Evolutionary conservation across 1,284 basidiomycete species (phyloP).

Genomic region (Sanghuangporus sanghuang): DNA sequence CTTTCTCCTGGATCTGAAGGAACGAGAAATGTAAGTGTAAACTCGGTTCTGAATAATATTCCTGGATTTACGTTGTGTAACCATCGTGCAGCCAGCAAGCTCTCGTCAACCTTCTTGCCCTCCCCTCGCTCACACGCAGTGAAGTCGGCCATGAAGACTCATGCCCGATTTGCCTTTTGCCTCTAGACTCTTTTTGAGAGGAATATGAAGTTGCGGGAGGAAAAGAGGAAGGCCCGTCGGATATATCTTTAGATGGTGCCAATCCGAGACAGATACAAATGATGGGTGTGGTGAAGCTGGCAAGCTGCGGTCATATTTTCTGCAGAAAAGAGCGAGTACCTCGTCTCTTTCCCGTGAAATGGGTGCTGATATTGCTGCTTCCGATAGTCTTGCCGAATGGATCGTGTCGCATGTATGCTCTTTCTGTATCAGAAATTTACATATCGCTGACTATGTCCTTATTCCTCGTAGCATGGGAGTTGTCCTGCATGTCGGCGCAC

Average conservation of each 20-base stretch:
- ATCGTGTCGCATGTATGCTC: slow-evolving; percentile 46
- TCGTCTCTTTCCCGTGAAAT: slow-evolving; percentile 5
- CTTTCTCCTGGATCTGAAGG: slow-evolving; percentile 1
- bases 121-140: slow-evolving; percentile 3
- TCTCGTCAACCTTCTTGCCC: neutral
- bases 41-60: neutral
- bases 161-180: slow-evolving; percentile 59
- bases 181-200: slow-evolving; percentile 43
- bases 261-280: slow-evolving; percentile 6
- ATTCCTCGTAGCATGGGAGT: slow-evolving; percentile 50
- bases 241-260: neutral
- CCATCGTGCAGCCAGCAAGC: slow-evolving; percentile 4
- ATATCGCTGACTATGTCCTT: neutral
- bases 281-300: slow-evolving; percentile 50
- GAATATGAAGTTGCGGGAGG: slow-evolving; percentile 22
- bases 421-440: slow-evolving; percentile 1
- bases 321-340: slow-evolving; percentile 55
- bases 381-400: slow-evolving; percentile 54
- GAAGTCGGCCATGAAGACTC: slow-evolving; percentile 36
- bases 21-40: slow-evolving; percentile 4
- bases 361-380: neutral
- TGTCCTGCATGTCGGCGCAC: slow-evolving; percentile 60
- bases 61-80: neutral
- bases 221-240: slow-evolving; percentile 18
- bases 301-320: slow-evolving; percentile 59